Evolutionary conservation across 2,329 filamentous ascomycete species (phyloP).

Genomic region (Teratosphaeria viscida): DNA sequence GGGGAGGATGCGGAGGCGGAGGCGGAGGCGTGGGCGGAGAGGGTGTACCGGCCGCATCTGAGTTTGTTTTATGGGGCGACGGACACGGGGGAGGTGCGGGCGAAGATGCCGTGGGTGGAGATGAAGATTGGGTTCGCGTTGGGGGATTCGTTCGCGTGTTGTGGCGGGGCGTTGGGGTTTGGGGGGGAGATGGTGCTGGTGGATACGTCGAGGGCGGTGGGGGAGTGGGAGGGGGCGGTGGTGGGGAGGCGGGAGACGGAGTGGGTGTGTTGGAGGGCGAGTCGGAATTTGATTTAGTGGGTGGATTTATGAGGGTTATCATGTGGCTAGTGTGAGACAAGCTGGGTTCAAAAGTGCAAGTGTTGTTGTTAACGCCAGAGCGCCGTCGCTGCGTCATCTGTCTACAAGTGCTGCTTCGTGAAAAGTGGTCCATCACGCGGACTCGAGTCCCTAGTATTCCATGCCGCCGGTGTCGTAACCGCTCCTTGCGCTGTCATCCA

Average conservation of each 20-base stretch:
- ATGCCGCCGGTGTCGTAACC: slow-evolving; percentile 25
- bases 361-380: background rate
- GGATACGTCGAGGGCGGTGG: slow-evolving; percentile 11
- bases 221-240: slow-evolving; percentile 7
- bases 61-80: slow-evolving; percentile 13
- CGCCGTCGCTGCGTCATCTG: background rate
- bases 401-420: background rate
- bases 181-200: slow-evolving; percentile 16
- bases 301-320: background rate
- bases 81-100: slow-evolving; percentile 12
- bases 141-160: slow-evolving; percentile 17
- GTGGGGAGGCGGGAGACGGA: slow-evolving; percentile 13
- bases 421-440: background rate
- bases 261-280: slow-evolving; percentile 15
- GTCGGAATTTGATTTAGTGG: slow-evolving; percentile 10
- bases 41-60: slow-evolving; percentile 14
- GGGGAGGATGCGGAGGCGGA: background rate
- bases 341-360: background rate
- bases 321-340: background rate
- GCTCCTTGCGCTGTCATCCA: slow-evolving; percentile 32
- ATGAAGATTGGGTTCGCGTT: slow-evolving; percentile 18
- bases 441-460: slow-evolving; percentile 19
- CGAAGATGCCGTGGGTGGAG: slow-evolving; percentile 13
- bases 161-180: slow-evolving; percentile 15
- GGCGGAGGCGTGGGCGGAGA: slow-evolving; percentile 5